Conservation (phyloP, 305 asterid genomes). For the Fraxinus ornus region DNA sequence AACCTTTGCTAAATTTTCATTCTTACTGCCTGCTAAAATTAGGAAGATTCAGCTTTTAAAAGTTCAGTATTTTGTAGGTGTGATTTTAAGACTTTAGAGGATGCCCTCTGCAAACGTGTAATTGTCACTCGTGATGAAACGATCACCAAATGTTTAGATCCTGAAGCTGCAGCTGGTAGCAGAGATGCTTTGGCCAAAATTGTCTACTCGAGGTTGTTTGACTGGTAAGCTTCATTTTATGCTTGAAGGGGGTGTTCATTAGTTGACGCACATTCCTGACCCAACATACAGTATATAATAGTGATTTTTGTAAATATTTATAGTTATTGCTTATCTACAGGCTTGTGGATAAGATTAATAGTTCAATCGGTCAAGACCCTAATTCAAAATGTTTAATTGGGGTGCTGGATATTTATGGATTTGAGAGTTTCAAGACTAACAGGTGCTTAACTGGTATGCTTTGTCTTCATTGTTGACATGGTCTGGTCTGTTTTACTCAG, state of each 20-base stretch:
- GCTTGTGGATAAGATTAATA: conserved; percentile 93
- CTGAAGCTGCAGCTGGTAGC: conserved; percentile 80
- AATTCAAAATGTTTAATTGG: conserved; percentile 78
- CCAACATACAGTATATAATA: neutral
- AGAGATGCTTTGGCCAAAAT: conserved; percentile 95
- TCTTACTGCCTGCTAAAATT: conserved; percentile 9
- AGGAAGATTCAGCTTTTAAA: conserved; percentile 9
- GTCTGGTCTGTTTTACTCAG: conserved; percentile 28
- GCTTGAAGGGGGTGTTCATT: neutral
- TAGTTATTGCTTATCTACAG: conserved; percentile 42
- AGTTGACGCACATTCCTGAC: conserved; percentile 2
- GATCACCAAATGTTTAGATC: conserved; percentile 85
- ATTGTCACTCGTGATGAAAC: conserved; percentile 98
- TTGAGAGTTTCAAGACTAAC: conserved; percentile 99
- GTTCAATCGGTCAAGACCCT: conserved; percentile 90
- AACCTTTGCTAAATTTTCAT: neutral
- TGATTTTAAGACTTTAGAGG: conserved; percentile 85
- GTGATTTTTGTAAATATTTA: conserved; percentile 7
- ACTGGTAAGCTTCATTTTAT: conserved; percentile 57
- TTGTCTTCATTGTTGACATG: conserved; percentile 45
- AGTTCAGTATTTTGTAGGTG: conserved; percentile 58
- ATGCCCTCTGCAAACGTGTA: conserved; percentile 86
- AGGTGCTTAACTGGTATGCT: conserved; percentile 95
- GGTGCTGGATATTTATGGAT: conserved; percentile 96
- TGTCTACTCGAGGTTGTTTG: conserved; percentile 93